phyloP scores from a whole-genome alignment of 805 yeast species.

The Nakazawaea wyomingensis region DNA sequence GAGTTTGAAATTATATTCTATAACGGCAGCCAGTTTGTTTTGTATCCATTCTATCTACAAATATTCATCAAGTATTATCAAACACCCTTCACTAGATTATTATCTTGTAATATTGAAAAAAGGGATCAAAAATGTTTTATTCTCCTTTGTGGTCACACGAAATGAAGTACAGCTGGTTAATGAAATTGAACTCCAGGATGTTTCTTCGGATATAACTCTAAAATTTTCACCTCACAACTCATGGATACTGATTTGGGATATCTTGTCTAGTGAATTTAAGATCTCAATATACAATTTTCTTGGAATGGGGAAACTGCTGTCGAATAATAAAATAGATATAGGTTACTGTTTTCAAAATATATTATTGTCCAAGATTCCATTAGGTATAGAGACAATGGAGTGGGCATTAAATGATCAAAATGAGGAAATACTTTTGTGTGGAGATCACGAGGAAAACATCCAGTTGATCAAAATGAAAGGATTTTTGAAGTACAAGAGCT shows the following conservation, averaged over 20 bases:
- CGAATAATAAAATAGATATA: neutral
- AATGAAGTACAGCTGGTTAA: slow-evolving; percentile 1
- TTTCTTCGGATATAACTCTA: neutral
- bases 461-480: slow-evolving; percentile 1
- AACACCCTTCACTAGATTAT: neutral
- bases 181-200: slow-evolving; percentile 2
- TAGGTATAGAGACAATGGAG: neutral
- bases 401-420: neutral
- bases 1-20: slow-evolving; percentile 1
- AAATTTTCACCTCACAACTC: neutral
- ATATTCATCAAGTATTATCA: slow-evolving; percentile 1
- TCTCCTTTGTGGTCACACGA: neutral
- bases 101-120: neutral
- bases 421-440: slow-evolving; percentile 4
- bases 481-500: neutral
- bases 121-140: slow-evolving; percentile 3
- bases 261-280: slow-evolving; percentile 1
- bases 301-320: slow-evolving; percentile 1
- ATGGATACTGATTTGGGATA: slow-evolving; percentile 5
- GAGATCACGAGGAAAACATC: slow-evolving; percentile 6
- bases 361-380: neutral
- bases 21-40: neutral
- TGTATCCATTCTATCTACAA: slow-evolving; percentile 9
- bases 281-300: slow-evolving; percentile 3
- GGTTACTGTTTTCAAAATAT: slow-evolving; percentile 3